These are phyloP conservation scores for Cyclotella kingstonii DNA, from an alignment of 108 stramenopile genomes.

Conservation along the genomic window DNA sequence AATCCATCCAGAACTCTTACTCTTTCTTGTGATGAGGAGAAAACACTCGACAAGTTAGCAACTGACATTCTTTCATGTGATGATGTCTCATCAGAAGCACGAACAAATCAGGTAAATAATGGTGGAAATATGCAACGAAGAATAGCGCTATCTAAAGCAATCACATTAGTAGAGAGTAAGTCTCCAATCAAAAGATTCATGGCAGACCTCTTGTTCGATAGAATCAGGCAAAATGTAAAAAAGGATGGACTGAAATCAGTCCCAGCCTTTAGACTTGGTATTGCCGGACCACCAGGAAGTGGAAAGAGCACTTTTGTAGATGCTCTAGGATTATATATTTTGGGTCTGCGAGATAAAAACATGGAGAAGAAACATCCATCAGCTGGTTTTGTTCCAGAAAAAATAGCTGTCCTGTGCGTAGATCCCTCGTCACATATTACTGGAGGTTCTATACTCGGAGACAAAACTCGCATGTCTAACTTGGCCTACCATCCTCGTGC, in stretches of 20 bases:
- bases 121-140: slow-evolving; percentile 31
- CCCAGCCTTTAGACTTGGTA: slow-evolving; percentile 68
- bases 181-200: slow-evolving; percentile 47
- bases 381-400: slow-evolving; percentile 20
- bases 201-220: slow-evolving; percentile 60
- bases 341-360: slow-evolving; percentile 32
- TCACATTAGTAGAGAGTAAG: slow-evolving; percentile 76
- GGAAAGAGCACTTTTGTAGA: slow-evolving; percentile 57
- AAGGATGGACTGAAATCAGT: neutral
- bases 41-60: slow-evolving; percentile 11
- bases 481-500: slow-evolving; percentile 77
- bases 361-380: neutral
- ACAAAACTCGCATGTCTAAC: slow-evolving; percentile 96
- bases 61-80: slow-evolving; percentile 17
- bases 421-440: slow-evolving; percentile 88
- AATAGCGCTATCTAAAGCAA: slow-evolving; percentile 68
- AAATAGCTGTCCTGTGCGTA: slow-evolving; percentile 87
- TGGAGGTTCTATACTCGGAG: slow-evolving; percentile 97
- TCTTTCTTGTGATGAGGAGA: slow-evolving; percentile 25
- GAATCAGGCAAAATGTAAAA: slow-evolving; percentile 17
- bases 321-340: slow-evolving; percentile 64
- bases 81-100: no score
- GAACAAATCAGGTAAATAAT: neutral
- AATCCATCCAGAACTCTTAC: slow-evolving; percentile 7
- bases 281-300: slow-evolving; percentile 78